Evolutionary conservation across 345 rosid species (phyloP), one percentile per base, ranked within the genome.

Genomic region (Mangifera indica): DNA sequence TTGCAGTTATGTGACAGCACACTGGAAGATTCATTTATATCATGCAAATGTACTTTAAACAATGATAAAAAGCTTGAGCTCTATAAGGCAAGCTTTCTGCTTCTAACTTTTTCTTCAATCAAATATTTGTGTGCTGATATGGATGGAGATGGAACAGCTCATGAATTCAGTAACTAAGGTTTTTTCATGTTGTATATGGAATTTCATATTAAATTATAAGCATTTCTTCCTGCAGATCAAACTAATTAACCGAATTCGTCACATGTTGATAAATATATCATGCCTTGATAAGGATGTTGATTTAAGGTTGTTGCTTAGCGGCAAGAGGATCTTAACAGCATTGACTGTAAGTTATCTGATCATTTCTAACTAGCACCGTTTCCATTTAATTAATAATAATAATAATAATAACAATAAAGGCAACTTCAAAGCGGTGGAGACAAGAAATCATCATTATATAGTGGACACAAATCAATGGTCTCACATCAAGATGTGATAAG

Each of bases 261-360:
- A 89, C 53, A 76, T 89, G 86, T 78, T 87, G 40, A 59, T 62
- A 26, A 93, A 89, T 73, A 69, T 87, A 54, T 85, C 90, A 0
- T 89, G 90, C 76, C 83, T 85, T 59, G 79, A 81, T 69, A 85
- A 77, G 83, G 78, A 84, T 85, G 72, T 88, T 3, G 97, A 89
- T 73, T 69, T 92, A 78, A 87, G 97, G 84, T 73, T 92, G 44
- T 75, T 81, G 87, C 73, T 89, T 10, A 10, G 75, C 69, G 29
- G 83, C 60, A 88, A 87, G 76, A 87, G 78, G 77, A 81, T 77
- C 57, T 37, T 83, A 45, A 75, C 77, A 7, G 24, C 70, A 70
- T 81, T 82, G 26, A 65, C 76, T 1, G 91, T 87, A 72, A 88
- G 87, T 79, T 62, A n/a, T 22, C 26, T 45, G n/a, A 4, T 42